These are phyloP conservation scores for Solanum pennellii DNA, from an alignment of 257 asterid species.

Conservation along the genomic window DNA sequence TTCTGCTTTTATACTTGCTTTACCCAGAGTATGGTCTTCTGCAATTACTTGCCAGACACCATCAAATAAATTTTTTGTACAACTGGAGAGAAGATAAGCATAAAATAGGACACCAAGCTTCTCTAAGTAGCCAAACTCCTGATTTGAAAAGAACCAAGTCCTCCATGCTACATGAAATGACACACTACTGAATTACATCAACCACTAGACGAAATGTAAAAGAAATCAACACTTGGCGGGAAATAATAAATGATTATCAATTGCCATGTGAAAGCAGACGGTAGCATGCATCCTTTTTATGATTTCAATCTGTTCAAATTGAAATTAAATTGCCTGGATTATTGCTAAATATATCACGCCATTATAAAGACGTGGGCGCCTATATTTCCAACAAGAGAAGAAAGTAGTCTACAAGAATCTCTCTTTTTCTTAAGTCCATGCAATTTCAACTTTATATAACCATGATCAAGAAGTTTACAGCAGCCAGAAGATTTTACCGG, in stretches of 20 bases:
- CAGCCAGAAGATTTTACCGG: slow-evolving; percentile 46
- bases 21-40: background rate
- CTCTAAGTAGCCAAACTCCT: background rate
- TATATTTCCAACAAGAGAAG: background rate
- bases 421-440: background rate
- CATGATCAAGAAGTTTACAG: background rate
- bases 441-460: background rate
- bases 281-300: background rate
- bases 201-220: background rate
- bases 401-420: background rate
- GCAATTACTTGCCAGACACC: background rate
- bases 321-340: background rate
- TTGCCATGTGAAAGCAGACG: background rate
- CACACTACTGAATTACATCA: background rate
- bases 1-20: background rate
- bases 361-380: background rate
- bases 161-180: background rate
- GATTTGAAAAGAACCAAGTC: background rate
- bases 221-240: background rate
- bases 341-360: background rate
- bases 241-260: background rate
- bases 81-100: background rate
- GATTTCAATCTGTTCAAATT: background rate
- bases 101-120: background rate
- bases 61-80: background rate